A percentile compares a stretch with the other conserved stretches of the same genome.
Evolutionary conservation across 1,284 basidiomycete genomes (phyloP).

Genomic region (Ceratobasidium papillatum): DNA sequence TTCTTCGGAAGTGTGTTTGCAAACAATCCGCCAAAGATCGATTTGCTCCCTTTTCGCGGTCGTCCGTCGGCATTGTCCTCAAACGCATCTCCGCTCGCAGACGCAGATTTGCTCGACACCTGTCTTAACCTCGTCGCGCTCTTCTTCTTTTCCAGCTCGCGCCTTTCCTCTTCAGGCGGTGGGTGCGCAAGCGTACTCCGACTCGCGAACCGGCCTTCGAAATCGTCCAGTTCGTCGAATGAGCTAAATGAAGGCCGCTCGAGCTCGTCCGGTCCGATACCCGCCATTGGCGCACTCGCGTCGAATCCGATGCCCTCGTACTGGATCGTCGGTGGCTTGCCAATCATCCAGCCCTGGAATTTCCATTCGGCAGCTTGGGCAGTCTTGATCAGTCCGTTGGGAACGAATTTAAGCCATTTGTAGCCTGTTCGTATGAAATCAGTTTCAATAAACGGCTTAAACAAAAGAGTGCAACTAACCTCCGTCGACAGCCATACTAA

Average conservation of each 20-base stretch:
- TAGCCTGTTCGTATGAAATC: conserved; percentile 68
- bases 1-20: conserved; percentile 9
- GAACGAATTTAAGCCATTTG: conserved; percentile 97
- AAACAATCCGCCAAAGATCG: conserved; percentile 35
- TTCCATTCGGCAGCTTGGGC: conserved; percentile 98
- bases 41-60: conserved; percentile 30
- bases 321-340: conserved; percentile 85
- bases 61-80: background rate
- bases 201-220: conserved; percentile 83
- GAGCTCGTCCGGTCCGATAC: background rate
- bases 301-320: conserved; percentile 84
- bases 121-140: background rate
- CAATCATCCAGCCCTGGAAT: conserved; percentile 94
- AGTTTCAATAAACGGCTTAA: conserved; percentile 6
- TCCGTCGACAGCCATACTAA: conserved; percentile 80
- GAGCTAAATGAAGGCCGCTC: conserved; percentile 41
- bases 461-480: conserved; percentile 60
- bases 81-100: background rate
- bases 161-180: conserved; percentile 50
- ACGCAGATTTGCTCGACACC: background rate
- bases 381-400: conserved; percentile 90
- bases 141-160: conserved; percentile 46
- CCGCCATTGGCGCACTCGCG: conserved; percentile 49
- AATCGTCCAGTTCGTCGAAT: conserved; percentile 82
- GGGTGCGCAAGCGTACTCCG: conserved; percentile 67